Base-by-base conservation (phyloP, 345 rosid species). In the Populus pruinosa region DNA sequence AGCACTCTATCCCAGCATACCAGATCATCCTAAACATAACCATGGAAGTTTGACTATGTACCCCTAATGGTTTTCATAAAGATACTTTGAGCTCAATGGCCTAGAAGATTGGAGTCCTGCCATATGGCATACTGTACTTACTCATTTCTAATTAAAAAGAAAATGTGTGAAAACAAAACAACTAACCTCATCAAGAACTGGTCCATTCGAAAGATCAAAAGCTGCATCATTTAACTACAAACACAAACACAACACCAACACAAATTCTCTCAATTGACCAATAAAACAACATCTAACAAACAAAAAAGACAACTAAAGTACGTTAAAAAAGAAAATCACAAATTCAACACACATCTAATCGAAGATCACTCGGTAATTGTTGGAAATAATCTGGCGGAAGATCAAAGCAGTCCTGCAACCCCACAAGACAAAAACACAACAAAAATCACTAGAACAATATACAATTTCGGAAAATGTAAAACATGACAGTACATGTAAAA, bases 181-280 rank as follows among this genome's bases (percentile, higher is more conserved):
- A 78, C 90, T 71, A 68, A 91, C 98, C 99, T 95, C 96, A 71
- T 91, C 87, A 49, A 87, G 67, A 63, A 93, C 90, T 0, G 90
- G 88, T 72, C 98, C 99, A 77, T 87, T 95, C 23, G 99, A 91
- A 78, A 95, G 92, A 89, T 95, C 97, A 82, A 95, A 95, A 56
- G 99, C 98, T 12, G 99, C 99, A 81, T 95, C 99, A 76, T 91
- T 95, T 44, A 95, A 81, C 99, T 93, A 73, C 83, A 74, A n/a
- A 59, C 38, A 62, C 18, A 16, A 64, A 62, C 68, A 71, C 3
- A 23, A 63, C 39, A 67, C 65, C 29, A 61, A 72, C 27, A 11
- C 31, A 13, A 38, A 65, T 47, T 31, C 29, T 76, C 63, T 36
- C 38, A 67, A 62, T 47, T 13, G 39, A 63, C 16, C n/a, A 8